Conservation (phyloP, 495 filamentous ascomycete genomes). For the Penicillium arizonense region DNA sequence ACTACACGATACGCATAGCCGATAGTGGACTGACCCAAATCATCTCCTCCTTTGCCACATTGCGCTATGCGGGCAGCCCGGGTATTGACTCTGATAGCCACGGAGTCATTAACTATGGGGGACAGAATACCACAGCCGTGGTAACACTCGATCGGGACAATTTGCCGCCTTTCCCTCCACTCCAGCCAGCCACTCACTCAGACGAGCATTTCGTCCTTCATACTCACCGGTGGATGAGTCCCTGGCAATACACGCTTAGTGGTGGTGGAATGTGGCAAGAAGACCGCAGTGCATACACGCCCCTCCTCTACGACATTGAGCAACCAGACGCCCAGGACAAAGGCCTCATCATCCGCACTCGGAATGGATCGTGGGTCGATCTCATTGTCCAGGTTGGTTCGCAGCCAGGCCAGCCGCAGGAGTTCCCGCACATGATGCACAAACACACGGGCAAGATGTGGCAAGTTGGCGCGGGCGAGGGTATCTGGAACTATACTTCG, state of each 20-base stretch:
- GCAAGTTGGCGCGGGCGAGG: constrained; percentile 41
- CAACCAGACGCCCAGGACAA: constrained; percentile 3
- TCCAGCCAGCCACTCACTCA: constrained; percentile 17
- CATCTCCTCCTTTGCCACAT: constrained; percentile 24
- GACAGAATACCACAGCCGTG: constrained; percentile 23
- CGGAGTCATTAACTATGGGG: constrained; percentile 38
- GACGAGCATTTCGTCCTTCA: constrained; percentile 30
- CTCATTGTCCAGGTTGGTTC: constrained; percentile 37
- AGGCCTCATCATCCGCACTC: constrained; percentile 37
- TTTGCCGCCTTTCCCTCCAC: constrained; percentile 29
- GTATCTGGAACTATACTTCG: constrained; percentile 37
- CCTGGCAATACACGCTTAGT: neutral
- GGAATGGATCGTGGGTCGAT: constrained; percentile 49
- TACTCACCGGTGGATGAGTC: neutral
- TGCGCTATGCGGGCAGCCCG: constrained; percentile 24
- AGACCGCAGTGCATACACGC: neutral
- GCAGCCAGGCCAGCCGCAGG: constrained; percentile 13
- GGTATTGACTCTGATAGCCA: constrained; percentile 8
- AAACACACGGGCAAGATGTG: constrained; percentile 53
- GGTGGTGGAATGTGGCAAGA: constrained; percentile 1
- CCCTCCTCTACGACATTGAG: constrained; percentile 25
- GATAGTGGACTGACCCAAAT: constrained; percentile 28
- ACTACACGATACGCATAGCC: constrained; percentile 31
- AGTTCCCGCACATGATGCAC: constrained; percentile 52
- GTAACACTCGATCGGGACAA: constrained; percentile 29